Percentiles rank a stretch among this genome's conserved stretches.
Evolutionary conservation across 2,329 filamentous ascomycete species (phyloP).

Genomic region (Ceratocystis albifundus): DNA sequence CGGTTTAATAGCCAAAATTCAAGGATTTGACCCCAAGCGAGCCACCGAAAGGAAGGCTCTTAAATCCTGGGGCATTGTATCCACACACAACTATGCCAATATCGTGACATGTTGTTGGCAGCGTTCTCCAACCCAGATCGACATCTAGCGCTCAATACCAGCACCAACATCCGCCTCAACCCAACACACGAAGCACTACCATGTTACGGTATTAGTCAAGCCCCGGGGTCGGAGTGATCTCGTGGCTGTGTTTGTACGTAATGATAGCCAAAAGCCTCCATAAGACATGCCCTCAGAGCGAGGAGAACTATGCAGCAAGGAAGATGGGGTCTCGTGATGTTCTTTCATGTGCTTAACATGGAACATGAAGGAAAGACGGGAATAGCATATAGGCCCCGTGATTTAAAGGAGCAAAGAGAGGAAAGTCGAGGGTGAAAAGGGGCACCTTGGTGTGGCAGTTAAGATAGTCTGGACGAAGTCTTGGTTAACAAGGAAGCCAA

Average conservation of each 20-base stretch:
- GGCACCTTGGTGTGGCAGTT: neutral
- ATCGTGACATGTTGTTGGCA: neutral
- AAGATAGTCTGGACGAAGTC: neutral
- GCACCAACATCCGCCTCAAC: neutral
- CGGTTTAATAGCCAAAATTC: neutral
- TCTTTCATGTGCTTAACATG: neutral
- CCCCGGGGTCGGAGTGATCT: neutral
- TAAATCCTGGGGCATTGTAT: neutral
- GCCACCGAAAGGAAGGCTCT: neutral
- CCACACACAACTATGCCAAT: neutral
- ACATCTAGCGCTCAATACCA: neutral
- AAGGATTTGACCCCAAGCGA: neutral
- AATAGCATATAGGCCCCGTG: neutral
- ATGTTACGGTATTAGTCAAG: neutral
- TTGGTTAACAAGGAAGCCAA: neutral
- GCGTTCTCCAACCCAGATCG: neutral
- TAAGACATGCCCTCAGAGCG: neutral
- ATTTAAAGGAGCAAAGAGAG: neutral
- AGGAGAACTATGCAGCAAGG: neutral
- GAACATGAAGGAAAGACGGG: neutral
- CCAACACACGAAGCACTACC: neutral
- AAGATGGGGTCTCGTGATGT: conserved; percentile 3
- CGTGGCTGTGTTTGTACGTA: conserved; percentile 8
- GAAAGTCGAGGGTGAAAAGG: neutral
- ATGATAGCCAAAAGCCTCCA: neutral